Conservation (phyloP, 2,329 filamentous ascomycete species). For the Xylariaceae sp. region DNA sequence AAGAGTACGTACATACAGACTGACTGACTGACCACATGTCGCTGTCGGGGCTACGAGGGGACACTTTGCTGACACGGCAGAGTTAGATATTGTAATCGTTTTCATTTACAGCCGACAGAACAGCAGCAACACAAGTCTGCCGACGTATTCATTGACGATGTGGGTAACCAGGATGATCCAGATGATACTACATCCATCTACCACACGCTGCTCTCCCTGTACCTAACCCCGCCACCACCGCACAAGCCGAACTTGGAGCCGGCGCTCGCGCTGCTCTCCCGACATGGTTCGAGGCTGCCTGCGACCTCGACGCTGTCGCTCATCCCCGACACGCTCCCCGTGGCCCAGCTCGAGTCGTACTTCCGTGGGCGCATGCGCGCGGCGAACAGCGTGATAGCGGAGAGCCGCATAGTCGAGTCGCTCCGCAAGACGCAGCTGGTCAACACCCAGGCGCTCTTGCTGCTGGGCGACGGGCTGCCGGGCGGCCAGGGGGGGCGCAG, state of each 20-base stretch:
- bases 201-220: conserved; percentile 82
- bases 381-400: conserved; percentile 75
- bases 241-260: conserved; percentile 69
- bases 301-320: conserved; percentile 79
- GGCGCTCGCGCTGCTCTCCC: conserved; percentile 80
- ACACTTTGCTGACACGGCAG: too few species aligned
- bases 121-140: conserved; percentile 3
- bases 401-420: conserved; percentile 70
- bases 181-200: conserved; percentile 73
- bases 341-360: conserved; percentile 78
- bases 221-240: conserved; percentile 72
- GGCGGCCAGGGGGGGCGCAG: conserved; percentile 49
- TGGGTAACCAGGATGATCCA: conserved; percentile 37
- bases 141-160: conserved; percentile 24
- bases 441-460: conserved; percentile 65
- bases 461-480: conserved; percentile 63
- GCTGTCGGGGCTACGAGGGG: background rate
- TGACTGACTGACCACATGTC: background rate
- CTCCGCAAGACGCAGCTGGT: conserved; percentile 75
- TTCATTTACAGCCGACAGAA: conserved; percentile 45
- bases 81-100: conserved; percentile 76
- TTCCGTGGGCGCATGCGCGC: conserved; percentile 86
- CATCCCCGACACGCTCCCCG: conserved; percentile 73
- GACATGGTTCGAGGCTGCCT: conserved; percentile 86
- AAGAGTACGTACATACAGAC: conserved; percentile 60